Conservation (phyloP, 1,284 basidiomycete species). For the Agroathelia rolfsii region DNA sequence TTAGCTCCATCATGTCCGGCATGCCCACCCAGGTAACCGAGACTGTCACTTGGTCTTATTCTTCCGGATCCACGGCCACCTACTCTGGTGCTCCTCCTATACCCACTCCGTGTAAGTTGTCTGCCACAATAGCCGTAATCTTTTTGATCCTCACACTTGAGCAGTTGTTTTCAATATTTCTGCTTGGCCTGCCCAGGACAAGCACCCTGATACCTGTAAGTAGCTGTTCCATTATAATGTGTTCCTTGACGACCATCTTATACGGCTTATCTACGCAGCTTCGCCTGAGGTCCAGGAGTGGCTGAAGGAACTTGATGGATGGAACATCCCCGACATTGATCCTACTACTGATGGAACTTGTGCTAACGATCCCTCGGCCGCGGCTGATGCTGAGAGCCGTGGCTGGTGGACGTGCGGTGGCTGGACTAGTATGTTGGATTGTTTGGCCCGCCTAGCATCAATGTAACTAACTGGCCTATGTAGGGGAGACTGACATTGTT, state of each 20-base stretch:
- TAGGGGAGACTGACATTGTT: constrained; percentile 43
- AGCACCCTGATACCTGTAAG: constrained; percentile 53
- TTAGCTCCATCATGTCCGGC: constrained; percentile 56
- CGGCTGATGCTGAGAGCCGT: constrained; percentile 45
- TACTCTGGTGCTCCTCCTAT: constrained; percentile 54
- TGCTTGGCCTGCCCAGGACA: constrained; percentile 65
- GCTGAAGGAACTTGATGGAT: constrained; percentile 69
- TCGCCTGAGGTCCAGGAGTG: constrained; percentile 60
- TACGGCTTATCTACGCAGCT: constrained; percentile 22
- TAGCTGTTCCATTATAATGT: constrained; percentile 4
- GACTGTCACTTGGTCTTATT: constrained; percentile 40
- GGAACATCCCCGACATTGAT: constrained; percentile 53
- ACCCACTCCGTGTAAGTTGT: constrained; percentile 48
- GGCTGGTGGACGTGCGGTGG: constrained; percentile 90
- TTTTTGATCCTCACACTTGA: constrained; percentile 8
- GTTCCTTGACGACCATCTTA: constrained; percentile 2
- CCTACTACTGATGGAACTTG: constrained; percentile 62
- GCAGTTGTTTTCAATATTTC: constrained; percentile 38
- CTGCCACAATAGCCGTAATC: constrained; percentile 3
- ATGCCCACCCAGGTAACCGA: constrained; percentile 50
- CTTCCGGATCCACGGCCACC: constrained; percentile 50
- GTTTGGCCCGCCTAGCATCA: constrained; percentile 24
- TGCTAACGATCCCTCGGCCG: constrained; percentile 45
- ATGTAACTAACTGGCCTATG: too few relatives aligned
- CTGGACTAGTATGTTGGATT: constrained; percentile 38